A percentile compares a stretch with the other conserved stretches of the same genome.
phyloP scores from a whole-genome alignment of 2,329 filamentous ascomycete genomes.

The Mycosphaerella arachidis region DNA sequence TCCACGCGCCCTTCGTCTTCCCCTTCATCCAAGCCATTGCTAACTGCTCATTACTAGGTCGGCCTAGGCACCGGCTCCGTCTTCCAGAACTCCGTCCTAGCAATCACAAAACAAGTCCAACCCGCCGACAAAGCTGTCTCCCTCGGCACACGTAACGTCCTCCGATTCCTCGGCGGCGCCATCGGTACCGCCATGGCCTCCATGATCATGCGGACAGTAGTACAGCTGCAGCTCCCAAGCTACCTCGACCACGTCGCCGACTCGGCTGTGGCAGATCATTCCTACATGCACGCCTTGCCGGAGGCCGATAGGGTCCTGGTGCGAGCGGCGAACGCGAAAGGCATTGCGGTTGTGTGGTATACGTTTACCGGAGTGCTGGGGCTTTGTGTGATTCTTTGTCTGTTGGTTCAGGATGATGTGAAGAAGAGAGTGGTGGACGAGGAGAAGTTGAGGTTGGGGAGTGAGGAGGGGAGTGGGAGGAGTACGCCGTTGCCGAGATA shows the following conservation, averaged over 20 bases:
- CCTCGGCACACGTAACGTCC: conserved; percentile 20
- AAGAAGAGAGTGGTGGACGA: neutral
- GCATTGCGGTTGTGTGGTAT: conserved; percentile 14
- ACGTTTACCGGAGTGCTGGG: conserved; percentile 11
- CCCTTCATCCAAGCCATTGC: too few species aligned
- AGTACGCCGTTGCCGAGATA: neutral
- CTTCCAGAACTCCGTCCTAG: conserved; percentile 25
- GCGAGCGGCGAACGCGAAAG: conserved; percentile 11
- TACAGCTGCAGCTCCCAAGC: conserved; percentile 5
- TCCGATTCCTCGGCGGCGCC: conserved; percentile 22
- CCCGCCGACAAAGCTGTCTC: conserved; percentile 17
- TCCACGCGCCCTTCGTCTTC: too few species aligned
- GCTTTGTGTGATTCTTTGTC: conserved; percentile 12
- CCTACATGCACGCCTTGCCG: conserved; percentile 3
- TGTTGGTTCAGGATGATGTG: conserved; percentile 8
- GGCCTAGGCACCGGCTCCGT: conserved; percentile 21
- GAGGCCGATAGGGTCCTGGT: conserved; percentile 2
- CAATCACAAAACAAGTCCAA: conserved; percentile 19
- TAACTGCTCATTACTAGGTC: too few species aligned
- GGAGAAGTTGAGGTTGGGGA: neutral
- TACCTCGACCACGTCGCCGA: conserved; percentile 4
- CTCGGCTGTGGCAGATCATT: conserved; percentile 13
- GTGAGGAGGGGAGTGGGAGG: neutral
- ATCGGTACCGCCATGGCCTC: conserved; percentile 21
- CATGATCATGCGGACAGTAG: conserved; percentile 7